phyloP scores from a whole-genome alignment of 768 basidiomycete genomes.

The Lentinula boryana region DNA sequence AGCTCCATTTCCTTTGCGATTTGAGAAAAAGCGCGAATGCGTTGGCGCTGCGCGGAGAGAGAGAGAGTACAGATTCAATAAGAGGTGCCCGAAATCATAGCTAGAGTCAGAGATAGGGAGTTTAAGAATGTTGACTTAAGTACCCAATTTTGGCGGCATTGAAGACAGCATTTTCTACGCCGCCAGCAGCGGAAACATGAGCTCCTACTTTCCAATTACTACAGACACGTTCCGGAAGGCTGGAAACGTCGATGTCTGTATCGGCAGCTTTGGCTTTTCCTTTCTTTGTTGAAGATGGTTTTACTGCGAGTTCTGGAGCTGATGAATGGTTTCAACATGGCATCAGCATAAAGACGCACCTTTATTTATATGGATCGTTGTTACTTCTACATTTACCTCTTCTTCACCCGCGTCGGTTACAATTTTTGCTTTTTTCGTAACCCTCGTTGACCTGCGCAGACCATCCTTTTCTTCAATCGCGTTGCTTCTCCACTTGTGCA shows the following conservation, averaged over 20 bases:
- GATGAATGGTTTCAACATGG: neutral
- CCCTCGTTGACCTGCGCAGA: neutral
- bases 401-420: neutral
- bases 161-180: slow-evolving; percentile 65
- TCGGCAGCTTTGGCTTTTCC: neutral
- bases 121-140: slow-evolving; percentile 8
- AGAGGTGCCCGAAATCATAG: too few relatives aligned
- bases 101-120: neutral
- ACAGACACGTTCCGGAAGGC: slow-evolving; percentile 15
- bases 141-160: slow-evolving; percentile 73
- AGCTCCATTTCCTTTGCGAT: slow-evolving; percentile 77
- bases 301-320: too few relatives aligned
- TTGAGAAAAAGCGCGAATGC: slow-evolving; percentile 83
- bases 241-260: neutral
- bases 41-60: slow-evolving; percentile 49
- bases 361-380: neutral
- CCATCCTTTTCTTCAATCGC: neutral
- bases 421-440: neutral
- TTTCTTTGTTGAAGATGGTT: neutral
- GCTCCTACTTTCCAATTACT: slow-evolving; percentile 72
- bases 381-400: neutral
- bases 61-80: neutral
- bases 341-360: neutral
- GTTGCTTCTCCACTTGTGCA: neutral
- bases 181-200: slow-evolving; percentile 78